Evolutionary conservation across 129 eudicot genomes (phyloP).

Genomic region (Lonicera japonica): DNA sequence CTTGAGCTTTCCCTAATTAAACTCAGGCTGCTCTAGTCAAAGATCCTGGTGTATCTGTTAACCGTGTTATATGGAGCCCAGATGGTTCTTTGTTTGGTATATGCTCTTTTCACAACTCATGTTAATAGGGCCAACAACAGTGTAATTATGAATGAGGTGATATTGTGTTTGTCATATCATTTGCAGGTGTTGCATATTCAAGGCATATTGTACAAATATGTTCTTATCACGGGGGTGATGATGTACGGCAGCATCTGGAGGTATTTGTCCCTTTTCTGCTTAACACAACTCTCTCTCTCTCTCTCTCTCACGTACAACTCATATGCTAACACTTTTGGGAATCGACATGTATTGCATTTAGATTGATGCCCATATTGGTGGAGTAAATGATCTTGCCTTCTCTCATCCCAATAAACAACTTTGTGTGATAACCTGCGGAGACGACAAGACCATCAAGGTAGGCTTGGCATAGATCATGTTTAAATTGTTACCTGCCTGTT

Average conservation of each 20-base stretch:
- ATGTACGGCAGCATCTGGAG: constrained; percentile 57
- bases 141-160: not conserved
- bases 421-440: constrained; percentile 61
- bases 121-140: not conserved
- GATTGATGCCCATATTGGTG: constrained; percentile 95
- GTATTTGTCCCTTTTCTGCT: constrained; percentile 12
- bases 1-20: constrained; percentile 1
- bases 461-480: not conserved
- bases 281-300: not conserved
- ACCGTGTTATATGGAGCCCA: constrained; percentile 81
- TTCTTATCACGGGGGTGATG: constrained; percentile 52
- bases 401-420: constrained; percentile 68
- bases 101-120: not conserved
- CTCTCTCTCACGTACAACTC: not conserved
- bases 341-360: constrained; percentile 20
- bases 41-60: constrained; percentile 70
- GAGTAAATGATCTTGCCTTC: constrained; percentile 75
- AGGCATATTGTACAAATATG: constrained; percentile 54
- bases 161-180: constrained; percentile 1
- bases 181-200: constrained; percentile 78
- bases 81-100: constrained; percentile 73
- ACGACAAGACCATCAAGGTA: constrained; percentile 43
- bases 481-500: not conserved
- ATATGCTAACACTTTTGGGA: not conserved
- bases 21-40: constrained; percentile 62